These are phyloP conservation scores for Melaleuca quinquenervia DNA, from an alignment of 345 rosid species.

Conservation along the genomic window DNA sequence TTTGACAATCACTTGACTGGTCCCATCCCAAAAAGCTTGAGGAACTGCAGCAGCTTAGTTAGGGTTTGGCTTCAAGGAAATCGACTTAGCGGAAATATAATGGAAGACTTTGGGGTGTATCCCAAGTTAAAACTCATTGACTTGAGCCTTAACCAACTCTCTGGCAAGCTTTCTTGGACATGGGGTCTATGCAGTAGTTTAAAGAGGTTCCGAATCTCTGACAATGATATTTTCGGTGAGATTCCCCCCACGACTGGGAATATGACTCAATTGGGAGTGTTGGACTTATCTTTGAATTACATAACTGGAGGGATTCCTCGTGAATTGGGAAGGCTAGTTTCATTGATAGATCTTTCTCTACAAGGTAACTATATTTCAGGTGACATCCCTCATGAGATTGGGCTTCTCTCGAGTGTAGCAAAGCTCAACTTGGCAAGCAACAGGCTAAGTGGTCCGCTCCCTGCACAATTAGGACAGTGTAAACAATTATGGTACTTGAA, in stretches of 20 bases:
- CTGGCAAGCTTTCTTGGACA: background rate
- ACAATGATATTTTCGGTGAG: background rate
- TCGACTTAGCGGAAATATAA: background rate
- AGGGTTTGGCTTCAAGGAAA: background rate
- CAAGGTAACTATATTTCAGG: background rate
- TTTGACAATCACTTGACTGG: conserved; percentile 3
- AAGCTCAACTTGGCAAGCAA: background rate
- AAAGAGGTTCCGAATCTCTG: background rate
- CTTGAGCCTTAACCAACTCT: background rate
- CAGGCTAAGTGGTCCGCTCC: background rate
- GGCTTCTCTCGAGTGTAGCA: background rate
- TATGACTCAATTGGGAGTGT: background rate
- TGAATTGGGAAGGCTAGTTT: background rate
- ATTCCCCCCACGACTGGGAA: background rate
- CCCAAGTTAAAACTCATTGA: background rate
- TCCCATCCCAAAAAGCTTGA: conserved; percentile 6
- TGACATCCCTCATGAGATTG: background rate
- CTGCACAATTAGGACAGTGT: background rate
- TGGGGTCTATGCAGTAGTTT: background rate
- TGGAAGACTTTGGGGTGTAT: background rate
- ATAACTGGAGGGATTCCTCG: background rate
- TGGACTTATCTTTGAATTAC: background rate
- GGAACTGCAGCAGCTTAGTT: conserved; percentile 2
- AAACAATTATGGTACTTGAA: background rate
- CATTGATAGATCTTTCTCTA: background rate